A percentile compares a stretch with the other conserved stretches of the same genome.
These are phyloP conservation scores for Leccinum rimulosum DNA, from an alignment of 768 basidiomycete species.

Conservation along the genomic window DNA sequence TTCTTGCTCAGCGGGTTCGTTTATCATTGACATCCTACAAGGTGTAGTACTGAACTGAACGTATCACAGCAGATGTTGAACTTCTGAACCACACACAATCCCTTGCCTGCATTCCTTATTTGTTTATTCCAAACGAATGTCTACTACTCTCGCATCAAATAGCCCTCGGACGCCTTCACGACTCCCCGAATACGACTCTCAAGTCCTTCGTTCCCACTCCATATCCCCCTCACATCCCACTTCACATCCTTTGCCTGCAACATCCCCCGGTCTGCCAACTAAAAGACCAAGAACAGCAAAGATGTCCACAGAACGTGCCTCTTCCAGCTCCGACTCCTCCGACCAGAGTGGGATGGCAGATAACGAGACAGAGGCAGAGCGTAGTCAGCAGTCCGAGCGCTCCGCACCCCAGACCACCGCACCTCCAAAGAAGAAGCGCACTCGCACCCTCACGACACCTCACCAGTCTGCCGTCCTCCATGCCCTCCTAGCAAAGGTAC, in stretches of 20 bases:
- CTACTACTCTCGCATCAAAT: constrained; percentile 22
- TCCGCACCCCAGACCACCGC: constrained; percentile 31
- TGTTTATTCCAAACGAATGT: constrained; percentile 26
- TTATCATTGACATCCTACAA: not conserved
- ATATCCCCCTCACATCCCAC: not conserved
- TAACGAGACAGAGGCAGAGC: constrained; percentile 51
- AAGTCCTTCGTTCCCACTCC: not conserved
- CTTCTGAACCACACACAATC: constrained; percentile 15
- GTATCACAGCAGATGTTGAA: constrained; percentile 10
- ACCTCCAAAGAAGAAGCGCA: constrained; percentile 61
- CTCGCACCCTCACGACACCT: constrained; percentile 83
- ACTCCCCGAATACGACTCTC: constrained; percentile 19
- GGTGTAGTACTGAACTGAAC: not conserved
- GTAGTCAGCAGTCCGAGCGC: constrained; percentile 40
- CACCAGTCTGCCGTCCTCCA: constrained; percentile 88
- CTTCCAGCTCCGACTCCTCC: constrained; percentile 37
- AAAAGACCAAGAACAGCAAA: constrained; percentile 21
- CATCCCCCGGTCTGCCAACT: constrained; percentile 12
- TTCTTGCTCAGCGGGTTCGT: constrained; percentile 1
- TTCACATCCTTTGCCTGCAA: not conserved
- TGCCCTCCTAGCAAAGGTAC: constrained; percentile 81
- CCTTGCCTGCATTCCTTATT: constrained; percentile 19
- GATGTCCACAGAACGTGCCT: constrained; percentile 27
- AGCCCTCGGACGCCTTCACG: constrained; percentile 17
- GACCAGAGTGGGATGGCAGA: constrained; percentile 60